These are phyloP conservation scores for Leccinum subgranulosum DNA, from an alignment of 768 basidiomycete genomes.

Conservation along the genomic window DNA sequence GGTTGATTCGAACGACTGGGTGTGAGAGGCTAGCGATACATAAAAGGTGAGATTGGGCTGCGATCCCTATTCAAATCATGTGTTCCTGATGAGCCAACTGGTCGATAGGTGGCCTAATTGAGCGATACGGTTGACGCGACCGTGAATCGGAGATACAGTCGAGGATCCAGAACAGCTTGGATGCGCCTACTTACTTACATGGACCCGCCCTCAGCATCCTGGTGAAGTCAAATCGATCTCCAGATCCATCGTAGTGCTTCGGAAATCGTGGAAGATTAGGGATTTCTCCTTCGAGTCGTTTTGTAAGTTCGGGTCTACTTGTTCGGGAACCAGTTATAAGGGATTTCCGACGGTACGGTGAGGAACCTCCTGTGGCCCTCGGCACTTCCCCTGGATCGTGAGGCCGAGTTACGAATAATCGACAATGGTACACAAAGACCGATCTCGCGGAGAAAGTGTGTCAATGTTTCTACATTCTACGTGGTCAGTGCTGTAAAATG, in stretches of 20 bases:
- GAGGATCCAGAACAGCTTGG: not conserved
- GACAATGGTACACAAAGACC: conserved; percentile 11
- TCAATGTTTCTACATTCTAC: conserved; percentile 53
- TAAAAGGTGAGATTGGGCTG: not conserved
- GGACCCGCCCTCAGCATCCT: not conserved
- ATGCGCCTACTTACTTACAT: not conserved
- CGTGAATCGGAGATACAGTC: conserved; percentile 1
- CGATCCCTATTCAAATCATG: not conserved
- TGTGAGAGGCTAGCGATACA: not conserved
- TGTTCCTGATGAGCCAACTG: not conserved
- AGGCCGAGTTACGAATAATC: not conserved
- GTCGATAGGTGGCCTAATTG: not conserved
- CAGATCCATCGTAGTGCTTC: conserved; percentile 14
- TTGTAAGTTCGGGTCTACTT: conserved; percentile 35
- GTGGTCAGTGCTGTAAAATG: conserved; percentile 41
- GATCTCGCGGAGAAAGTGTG: conserved; percentile 40
- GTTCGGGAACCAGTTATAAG: conserved; percentile 28
- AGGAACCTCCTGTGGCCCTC: conserved; percentile 23
- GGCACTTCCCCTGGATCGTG: conserved; percentile 21
- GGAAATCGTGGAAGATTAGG: conserved; percentile 1
- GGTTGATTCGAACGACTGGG: not conserved
- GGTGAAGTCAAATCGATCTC: conserved; percentile 10
- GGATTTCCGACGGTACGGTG: conserved; percentile 12
- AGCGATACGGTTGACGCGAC: conserved; percentile 1
- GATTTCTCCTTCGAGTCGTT: conserved; percentile 28